Base-by-base conservation (phyloP, 2,329 filamentous ascomycete genomes). In the Talaromyces piceae region DNA sequence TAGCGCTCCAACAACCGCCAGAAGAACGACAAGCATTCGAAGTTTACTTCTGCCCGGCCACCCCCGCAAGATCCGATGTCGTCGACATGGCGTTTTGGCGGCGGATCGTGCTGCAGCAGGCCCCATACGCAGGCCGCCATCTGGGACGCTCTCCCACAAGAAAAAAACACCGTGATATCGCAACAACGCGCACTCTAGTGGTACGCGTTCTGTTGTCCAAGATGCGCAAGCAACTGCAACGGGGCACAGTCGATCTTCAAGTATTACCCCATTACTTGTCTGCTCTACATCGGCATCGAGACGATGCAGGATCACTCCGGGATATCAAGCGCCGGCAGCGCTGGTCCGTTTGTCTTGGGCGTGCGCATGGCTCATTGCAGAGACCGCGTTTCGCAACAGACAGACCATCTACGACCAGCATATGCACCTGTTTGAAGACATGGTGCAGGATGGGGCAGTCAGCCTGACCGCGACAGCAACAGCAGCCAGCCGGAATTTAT, bases 271-370 rank as follows among this genome's bases (percentile, higher is more conserved):
- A 57, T 67, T 13, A 67, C 56, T 11, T 67, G 64, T 39, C 45
- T 66, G 2, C 45, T 67, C 16, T 67, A 66, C 31, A 63, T 66
- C 7, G 64, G 61, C 41, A 64, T 67, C n/a, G 65, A 67, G 45
- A 56, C 57, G 5, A 47, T 67, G 2, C 54, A 62, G 9, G 64
- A 62, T 2, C 52, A 54, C 39, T 43, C 13, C 22, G 25, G 39
- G 25, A 43, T 43, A 43, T 22, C 23, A 43, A 25, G 39, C 11
- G 12, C 39, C 25, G 20, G 20, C 39, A 4, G 39, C 39, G 20
- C 20, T 43, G 23, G 6, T 43, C 18, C 39, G 39, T 5, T 13
- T 43, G 22, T 43, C 20, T 16, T 43, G 39, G 39, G 23, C 20
- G 20, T 43, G 39, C 18, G 39, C 39, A 16, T 46, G 5, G 4